Evolutionary conservation across 495 filamentous ascomycete species (phyloP), one percentile per base, ranked within the genome.

Genomic region (Daldinia vernicosa): DNA sequence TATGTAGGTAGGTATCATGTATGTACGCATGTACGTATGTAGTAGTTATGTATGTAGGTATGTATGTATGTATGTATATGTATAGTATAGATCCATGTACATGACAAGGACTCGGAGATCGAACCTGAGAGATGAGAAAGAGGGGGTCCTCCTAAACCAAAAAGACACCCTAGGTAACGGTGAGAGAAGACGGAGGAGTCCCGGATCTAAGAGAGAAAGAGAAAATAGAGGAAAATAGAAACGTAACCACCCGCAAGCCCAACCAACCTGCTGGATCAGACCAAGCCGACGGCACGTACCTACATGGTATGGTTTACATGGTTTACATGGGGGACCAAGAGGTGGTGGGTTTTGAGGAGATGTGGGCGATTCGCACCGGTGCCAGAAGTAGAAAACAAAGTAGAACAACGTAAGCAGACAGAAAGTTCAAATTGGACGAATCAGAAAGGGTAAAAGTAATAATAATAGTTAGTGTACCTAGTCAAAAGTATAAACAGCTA

Each of bases 51-150:
- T 75, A 67, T 67, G 8, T 47, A 40, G 3, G 7, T 22, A 11
- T 47, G 3, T 47, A 11, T 19, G 24, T 24, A 19, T 47, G 4
- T 24, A 24, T 24, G 43, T 47, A 24, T 47, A 47, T 45, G 40
- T 45, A 17, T 45, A 45, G 67, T 74, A 70, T 74, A 76, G 67
- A 72, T 67, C 60, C 72, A 75, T 72, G 70, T 75, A 80, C 81
- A 75, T 76, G 75, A 74, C 78, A 81, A 77, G 74, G 76, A 67
- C 72, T 75, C 63, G 75, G 59, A 67, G 72, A 71, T 74, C 68
- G 72, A 71, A 71, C 67, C 67, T 73, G 67, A 71, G 73, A 70
- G 74, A 74, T 66, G 71, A 72, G 75, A 72, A 59, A 67, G 57
- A 33, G 54, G 47, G 70, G 66, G 67, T 39, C 22, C 35, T n/a